phyloP scores from a whole-genome alignment of 768 basidiomycete species.

The Boletus coccyginus region DNA sequence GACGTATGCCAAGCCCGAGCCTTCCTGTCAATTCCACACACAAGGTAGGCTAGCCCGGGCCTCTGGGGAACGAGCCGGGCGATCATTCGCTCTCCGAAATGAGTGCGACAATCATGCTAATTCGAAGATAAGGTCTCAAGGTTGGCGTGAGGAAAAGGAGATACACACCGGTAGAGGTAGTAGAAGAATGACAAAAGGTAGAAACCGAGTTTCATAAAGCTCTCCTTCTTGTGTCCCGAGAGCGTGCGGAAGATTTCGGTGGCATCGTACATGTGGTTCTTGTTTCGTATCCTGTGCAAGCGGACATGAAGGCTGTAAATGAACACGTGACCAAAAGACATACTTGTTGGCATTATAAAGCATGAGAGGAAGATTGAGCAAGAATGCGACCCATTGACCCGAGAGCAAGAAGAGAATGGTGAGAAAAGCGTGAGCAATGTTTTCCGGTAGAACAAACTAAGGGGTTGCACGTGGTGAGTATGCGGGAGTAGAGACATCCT shows the following conservation, averaged over 20 bases:
- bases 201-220: conserved; percentile 92
- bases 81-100: conserved; percentile 72
- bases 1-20: conserved; percentile 3
- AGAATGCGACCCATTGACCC: conserved; percentile 93
- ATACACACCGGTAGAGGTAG: conserved; percentile 80
- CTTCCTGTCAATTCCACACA: background rate
- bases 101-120: conserved; percentile 83
- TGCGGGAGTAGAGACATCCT: background rate
- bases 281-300: conserved; percentile 72
- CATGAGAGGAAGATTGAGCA: conserved; percentile 86
- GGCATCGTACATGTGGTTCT: conserved; percentile 98
- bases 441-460: conserved; percentile 97
- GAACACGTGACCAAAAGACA: conserved; percentile 29
- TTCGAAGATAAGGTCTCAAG: background rate
- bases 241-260: conserved; percentile 98
- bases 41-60: background rate
- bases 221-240: conserved; percentile 92
- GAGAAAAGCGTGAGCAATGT: conserved; percentile 91
- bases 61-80: background rate
- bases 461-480: background rate
- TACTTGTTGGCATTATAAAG: conserved; percentile 94
- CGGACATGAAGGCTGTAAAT: background rate
- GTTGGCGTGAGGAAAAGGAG: background rate
- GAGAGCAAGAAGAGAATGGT: conserved; percentile 87
- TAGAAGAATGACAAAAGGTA: conserved; percentile 91